Percentiles rank a stretch among this genome's conserved stretches.
Conservation (phyloP, 371 early-diverging fungal species). For the Mortierella sp. region DNA sequence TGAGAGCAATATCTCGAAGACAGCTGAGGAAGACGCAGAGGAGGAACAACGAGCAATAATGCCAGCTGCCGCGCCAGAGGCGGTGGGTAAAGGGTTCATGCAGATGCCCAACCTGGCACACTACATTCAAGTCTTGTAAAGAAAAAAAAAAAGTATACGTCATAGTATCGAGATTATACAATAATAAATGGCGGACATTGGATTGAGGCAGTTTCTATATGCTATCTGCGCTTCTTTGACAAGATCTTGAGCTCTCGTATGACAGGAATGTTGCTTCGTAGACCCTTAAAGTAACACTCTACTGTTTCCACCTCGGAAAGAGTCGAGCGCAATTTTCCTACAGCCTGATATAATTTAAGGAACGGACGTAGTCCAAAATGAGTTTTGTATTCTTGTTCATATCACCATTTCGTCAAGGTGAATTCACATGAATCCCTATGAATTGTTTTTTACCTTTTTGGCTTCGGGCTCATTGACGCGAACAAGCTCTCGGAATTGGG, state of each 20-base stretch:
- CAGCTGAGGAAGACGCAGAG: slow-evolving; percentile 4
- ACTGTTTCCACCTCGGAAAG: slow-evolving; percentile 30
- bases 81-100: slow-evolving; percentile 52
- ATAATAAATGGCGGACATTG: slow-evolving; percentile 5
- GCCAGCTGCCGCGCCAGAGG: slow-evolving; percentile 20
- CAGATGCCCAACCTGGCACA: slow-evolving; percentile 56
- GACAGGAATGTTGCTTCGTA: slow-evolving; percentile 28
- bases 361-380: not conserved
- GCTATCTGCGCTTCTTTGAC: slow-evolving; percentile 18
- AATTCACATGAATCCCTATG: too few relatives aligned
- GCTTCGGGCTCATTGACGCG: slow-evolving; percentile 24
- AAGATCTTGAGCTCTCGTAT: slow-evolving; percentile 37
- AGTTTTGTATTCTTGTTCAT: too few relatives aligned
- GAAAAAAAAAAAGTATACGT: not conserved
- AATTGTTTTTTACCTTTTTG: slow-evolving; percentile 16
- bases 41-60: slow-evolving; percentile 16
- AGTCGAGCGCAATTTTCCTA: slow-evolving; percentile 12
- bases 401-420: too few relatives aligned
- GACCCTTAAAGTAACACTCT: slow-evolving; percentile 35
- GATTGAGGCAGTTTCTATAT: not conserved
- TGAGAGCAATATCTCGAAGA: slow-evolving; percentile 1
- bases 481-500: slow-evolving; percentile 27
- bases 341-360: slow-evolving; percentile 17
- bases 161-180: slow-evolving; percentile 10
- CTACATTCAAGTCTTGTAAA: slow-evolving; percentile 45